Base-by-base conservation (phyloP, 495 filamentous ascomycete species). In the Geoglossum glabrum region DNA sequence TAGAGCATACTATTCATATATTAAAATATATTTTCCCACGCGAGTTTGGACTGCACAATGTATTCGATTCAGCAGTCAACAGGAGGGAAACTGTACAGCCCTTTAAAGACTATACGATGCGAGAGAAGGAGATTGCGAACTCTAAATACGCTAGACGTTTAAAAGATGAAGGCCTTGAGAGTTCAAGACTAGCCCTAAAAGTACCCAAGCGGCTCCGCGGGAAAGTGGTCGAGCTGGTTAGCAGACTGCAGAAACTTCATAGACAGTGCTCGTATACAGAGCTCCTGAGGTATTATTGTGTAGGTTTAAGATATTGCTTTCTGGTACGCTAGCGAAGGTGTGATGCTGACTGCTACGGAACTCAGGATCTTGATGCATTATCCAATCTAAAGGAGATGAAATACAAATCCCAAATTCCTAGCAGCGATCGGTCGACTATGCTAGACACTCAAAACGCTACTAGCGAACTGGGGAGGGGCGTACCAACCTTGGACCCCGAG, bases 11-110 rank as follows among this genome's bases (percentile, higher is more conserved):
- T 0, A 64, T 82, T 7, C 86, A 84, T 59, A 70, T 96, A 27
- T 78, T 95, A 79, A 88, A 87, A 70, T 90, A 98, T 67, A 81
- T 98, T 1, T 98, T 98, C 61, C 92, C 92, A 31, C 76, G 84
- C 21, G 88, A 97, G 66, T 96, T 94, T 65, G 79, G 80, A 3
- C 71, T 98, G 13, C 86, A 90, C 62, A 98, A 95, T 69, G 86
- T 84, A n/a, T 96, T 97, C 63, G 86, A 84, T 0, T 80, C 79
- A 0, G 66, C 71, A 11, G 72, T 83, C 15, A 76, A 90, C 63
- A 65, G 64, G 17, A 77, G 68, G 30, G 78, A 88, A 60, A 87
- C 80, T 0, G 70, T 74, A 0, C 81, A 87, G 54, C 74, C 75
- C 31, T 80, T 89, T 62, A 90, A 86, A 61, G 86, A 92, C 64